phyloP scores from a whole-genome alignment of 164 flowering plant species.

The Vitis rupestris region DNA sequence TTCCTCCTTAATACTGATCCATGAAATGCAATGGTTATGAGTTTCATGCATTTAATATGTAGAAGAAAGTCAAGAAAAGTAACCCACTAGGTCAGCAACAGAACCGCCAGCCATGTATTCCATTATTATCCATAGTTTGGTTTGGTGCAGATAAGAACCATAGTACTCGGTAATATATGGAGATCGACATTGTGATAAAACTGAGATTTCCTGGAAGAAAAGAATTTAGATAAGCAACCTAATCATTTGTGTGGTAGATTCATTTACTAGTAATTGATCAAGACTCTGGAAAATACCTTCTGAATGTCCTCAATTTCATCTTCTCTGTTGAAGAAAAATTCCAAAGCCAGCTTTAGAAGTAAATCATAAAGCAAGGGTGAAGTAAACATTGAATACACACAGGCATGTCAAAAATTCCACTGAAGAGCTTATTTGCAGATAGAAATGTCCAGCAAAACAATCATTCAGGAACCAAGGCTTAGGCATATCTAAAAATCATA shows the following conservation, averaged over 20 bases:
- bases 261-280: not conserved
- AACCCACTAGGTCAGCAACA: conserved; percentile 94
- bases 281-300: conserved; percentile 52
- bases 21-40: not conserved
- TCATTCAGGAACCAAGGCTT: not conserved
- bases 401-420: not conserved
- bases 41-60: not conserved
- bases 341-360: not conserved
- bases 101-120: conserved; percentile 99
- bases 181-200: conserved; percentile 88
- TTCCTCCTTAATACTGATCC: not conserved
- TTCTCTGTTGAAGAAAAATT: conserved; percentile 57
- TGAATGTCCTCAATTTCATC: conserved; percentile 99
- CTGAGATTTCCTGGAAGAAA: conserved; percentile 90
- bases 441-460: conserved; percentile 6
- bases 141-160: conserved; percentile 89
- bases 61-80: conserved; percentile 18
- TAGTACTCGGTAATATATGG: conserved; percentile 93
- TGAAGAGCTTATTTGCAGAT: not conserved
- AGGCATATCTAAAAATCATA: not conserved
- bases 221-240: conserved; percentile 17
- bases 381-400: not conserved
- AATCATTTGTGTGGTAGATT: not conserved
- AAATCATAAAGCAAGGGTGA: not conserved
- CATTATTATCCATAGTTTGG: conserved; percentile 97